Evolutionary conservation across 345 rosid genomes (phyloP).

Genomic region (Turritis glabra): DNA sequence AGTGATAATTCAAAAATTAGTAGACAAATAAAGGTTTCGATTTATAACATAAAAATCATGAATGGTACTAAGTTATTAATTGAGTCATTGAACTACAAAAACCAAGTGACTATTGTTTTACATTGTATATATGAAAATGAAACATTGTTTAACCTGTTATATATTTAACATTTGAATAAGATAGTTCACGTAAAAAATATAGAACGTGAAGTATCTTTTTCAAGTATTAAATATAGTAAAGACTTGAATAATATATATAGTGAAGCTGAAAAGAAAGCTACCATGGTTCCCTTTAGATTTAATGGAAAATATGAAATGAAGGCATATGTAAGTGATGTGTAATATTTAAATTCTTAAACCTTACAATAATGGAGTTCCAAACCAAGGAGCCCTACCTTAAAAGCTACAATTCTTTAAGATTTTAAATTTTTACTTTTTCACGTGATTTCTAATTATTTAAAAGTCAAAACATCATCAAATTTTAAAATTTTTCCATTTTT

Average conservation of each 20-base stretch:
- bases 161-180: not conserved
- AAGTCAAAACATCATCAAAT: no score
- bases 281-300: not conserved
- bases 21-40: not conserved
- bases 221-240: conserved; percentile 6
- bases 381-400: no score
- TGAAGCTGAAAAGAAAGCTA: not conserved
- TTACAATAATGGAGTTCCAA: no score
- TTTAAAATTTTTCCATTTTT: no score
- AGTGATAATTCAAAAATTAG: not conserved
- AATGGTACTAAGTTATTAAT: not conserved
- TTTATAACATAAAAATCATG: not conserved
- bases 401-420: no score
- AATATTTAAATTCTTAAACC: no score
- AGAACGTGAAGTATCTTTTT: not conserved
- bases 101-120: not conserved
- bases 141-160: not conserved
- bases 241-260: not conserved
- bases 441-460: no score
- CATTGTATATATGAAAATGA: not conserved
- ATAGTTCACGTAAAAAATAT: conserved; percentile 4
- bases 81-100: not conserved
- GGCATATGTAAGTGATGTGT: no score
- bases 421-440: no score
- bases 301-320: not conserved